phyloP scores from a whole-genome alignment of 306 rosid genomes.

The Acacia crassicarpa region DNA sequence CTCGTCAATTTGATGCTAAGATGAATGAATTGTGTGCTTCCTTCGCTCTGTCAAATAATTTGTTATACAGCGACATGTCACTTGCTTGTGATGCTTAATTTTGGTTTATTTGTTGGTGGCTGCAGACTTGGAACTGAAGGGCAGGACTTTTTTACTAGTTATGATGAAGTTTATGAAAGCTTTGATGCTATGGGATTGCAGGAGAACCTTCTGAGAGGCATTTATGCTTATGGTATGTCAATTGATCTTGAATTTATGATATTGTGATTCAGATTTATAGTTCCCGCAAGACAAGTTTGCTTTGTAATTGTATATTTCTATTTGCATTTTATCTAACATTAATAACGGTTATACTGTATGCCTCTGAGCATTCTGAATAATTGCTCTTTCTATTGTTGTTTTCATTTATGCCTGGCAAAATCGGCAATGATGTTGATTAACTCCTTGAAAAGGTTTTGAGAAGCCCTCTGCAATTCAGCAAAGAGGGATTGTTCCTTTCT shows the following conservation, averaged over 20 bases:
- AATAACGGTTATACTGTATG: not conserved
- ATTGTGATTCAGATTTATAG: not conserved
- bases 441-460: slow-evolving; percentile 59
- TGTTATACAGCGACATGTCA: not conserved
- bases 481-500: slow-evolving; percentile 80
- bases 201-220: slow-evolving; percentile 77
- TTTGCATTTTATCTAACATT: not conserved
- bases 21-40: slow-evolving; percentile 65
- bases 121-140: slow-evolving; percentile 59
- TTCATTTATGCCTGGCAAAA: not conserved
- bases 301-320: not conserved
- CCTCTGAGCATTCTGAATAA: not conserved
- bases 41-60: not conserved
- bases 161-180: slow-evolving; percentile 71
- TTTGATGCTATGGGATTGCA: slow-evolving; percentile 73
- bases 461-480: slow-evolving; percentile 86
- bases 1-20: slow-evolving; percentile 65
- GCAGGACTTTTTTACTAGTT: slow-evolving; percentile 62
- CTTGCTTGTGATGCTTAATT: not conserved
- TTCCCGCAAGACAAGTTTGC: not conserved
- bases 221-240: slow-evolving; percentile 70
- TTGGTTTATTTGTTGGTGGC: slow-evolving; percentile 27
- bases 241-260: not conserved
- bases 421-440: slow-evolving; percentile 14
- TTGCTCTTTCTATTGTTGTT: not conserved